Evolutionary conservation across 2,329 filamentous ascomycete species (phyloP).

Genomic region (Trichoderma breve): DNA sequence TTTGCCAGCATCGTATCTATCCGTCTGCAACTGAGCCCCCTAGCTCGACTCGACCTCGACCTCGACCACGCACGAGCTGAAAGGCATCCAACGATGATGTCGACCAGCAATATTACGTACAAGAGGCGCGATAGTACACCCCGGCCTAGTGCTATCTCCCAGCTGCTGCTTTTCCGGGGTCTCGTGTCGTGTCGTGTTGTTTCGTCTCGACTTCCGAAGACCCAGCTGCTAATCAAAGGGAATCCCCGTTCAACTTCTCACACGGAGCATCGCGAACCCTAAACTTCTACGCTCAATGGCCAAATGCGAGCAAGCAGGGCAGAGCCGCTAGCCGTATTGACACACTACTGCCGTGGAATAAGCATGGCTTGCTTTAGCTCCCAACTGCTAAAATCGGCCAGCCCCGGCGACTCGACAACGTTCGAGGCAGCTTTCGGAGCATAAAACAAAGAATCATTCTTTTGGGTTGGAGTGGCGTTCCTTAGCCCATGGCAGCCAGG

Average conservation of each 20-base stretch:
- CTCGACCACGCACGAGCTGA: not conserved
- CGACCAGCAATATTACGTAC: not conserved
- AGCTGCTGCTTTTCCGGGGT: not conserved
- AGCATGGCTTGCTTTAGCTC: constrained; percentile 12
- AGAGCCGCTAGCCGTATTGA: not conserved
- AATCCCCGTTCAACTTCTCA: not conserved
- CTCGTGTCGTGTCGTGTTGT: not conserved
- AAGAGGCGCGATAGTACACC: not conserved
- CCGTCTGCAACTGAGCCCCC: not conserved
- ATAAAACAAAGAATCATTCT: not conserved
- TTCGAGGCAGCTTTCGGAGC: not conserved
- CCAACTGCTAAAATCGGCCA: not conserved
- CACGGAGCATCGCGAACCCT: not conserved
- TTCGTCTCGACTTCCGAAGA: not conserved
- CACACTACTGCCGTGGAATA: not conserved
- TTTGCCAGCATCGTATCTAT: constrained; percentile 15
- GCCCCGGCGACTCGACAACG: not conserved
- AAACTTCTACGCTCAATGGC: not conserved
- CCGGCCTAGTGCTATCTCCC: constrained; percentile 1
- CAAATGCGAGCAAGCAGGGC: not conserved
- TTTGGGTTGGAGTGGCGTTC: not conserved
- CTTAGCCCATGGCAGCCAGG: not conserved
- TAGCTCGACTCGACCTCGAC: not conserved
- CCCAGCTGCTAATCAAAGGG: not conserved
- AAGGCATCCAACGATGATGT: not conserved